phyloP scores from a whole-genome alignment of 192 early-diverging fungal genomes.

The Gamsiella multidivaricata region DNA sequence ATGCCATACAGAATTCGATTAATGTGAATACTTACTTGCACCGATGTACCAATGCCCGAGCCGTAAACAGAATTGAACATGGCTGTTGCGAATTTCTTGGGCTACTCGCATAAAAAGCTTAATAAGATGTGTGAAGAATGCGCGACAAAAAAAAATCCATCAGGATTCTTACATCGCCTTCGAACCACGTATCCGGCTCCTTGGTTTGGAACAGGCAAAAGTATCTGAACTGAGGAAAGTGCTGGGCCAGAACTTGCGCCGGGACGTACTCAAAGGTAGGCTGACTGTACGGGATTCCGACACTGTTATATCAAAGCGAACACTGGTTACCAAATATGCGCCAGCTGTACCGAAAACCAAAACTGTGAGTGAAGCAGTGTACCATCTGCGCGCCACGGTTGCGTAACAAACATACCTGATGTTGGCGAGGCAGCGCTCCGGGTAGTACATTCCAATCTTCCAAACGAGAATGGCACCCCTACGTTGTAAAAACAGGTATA shows the following conservation, averaged over 20 bases:
- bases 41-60: conserved; percentile 9
- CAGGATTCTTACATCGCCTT: conserved; percentile 12
- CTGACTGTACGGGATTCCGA: conserved; percentile 10
- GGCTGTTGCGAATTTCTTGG: conserved; percentile 1
- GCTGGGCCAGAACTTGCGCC: neutral
- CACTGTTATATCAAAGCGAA: neutral
- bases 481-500: neutral
- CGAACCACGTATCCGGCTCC: conserved; percentile 7
- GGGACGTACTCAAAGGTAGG: neutral
- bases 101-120: neutral
- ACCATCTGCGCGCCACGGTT: neutral
- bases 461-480: conserved; percentile 64
- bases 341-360: neutral
- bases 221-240: conserved; percentile 14
- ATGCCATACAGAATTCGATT: conserved; percentile 6
- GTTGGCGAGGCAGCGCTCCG: conserved; percentile 67
- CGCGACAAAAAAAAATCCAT: neutral
- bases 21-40: conserved; percentile 17
- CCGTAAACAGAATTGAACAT: neutral
- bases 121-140: neutral
- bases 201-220: neutral
- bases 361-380: too few relatives aligned
- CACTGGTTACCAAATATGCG: neutral
- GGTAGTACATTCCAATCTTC: conserved; percentile 66
- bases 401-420: conserved; percentile 22